phyloP scores from a whole-genome alignment of 2,329 filamentous ascomycete species.

The Calonectria henricotiae region DNA sequence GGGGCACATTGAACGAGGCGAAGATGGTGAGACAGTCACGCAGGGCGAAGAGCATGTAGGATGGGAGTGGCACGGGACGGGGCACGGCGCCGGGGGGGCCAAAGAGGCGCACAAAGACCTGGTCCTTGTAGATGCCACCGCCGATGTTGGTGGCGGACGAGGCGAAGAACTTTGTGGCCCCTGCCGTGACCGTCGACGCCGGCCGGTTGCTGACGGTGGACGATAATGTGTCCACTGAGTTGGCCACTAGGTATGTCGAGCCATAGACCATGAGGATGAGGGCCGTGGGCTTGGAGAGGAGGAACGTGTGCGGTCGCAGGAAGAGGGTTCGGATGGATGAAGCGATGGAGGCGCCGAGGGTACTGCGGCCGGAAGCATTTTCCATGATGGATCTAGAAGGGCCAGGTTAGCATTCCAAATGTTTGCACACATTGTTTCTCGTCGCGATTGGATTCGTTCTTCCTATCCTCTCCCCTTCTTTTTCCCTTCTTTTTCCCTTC shows the following conservation, averaged over 20 bases:
- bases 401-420: slow-evolving; percentile 26
- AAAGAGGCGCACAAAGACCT: slow-evolving; percentile 87
- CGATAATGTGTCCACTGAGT: slow-evolving; percentile 85
- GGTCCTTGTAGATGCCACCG: slow-evolving; percentile 92
- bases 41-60: slow-evolving; percentile 84
- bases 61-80: slow-evolving; percentile 77
- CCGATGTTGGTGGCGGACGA: slow-evolving; percentile 88
- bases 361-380: slow-evolving; percentile 80
- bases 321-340: slow-evolving; percentile 72
- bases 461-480: not conserved
- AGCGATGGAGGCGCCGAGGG: slow-evolving; percentile 74
- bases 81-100: slow-evolving; percentile 71
- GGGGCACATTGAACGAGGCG: slow-evolving; percentile 91
- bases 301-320: slow-evolving; percentile 72
- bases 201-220: slow-evolving; percentile 75
- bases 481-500: not conserved
- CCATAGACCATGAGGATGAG: slow-evolving; percentile 85
- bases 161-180: slow-evolving; percentile 84
- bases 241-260: slow-evolving; percentile 91
- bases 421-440: not conserved
- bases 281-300: slow-evolving; percentile 78
- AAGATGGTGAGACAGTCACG: slow-evolving; percentile 93
- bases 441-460: not conserved
- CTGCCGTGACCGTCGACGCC: slow-evolving; percentile 78
- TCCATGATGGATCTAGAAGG: slow-evolving; percentile 80